Evolutionary conservation across 257 asterid species (phyloP).

Genomic region (Scutellaria galericulata): DNA sequence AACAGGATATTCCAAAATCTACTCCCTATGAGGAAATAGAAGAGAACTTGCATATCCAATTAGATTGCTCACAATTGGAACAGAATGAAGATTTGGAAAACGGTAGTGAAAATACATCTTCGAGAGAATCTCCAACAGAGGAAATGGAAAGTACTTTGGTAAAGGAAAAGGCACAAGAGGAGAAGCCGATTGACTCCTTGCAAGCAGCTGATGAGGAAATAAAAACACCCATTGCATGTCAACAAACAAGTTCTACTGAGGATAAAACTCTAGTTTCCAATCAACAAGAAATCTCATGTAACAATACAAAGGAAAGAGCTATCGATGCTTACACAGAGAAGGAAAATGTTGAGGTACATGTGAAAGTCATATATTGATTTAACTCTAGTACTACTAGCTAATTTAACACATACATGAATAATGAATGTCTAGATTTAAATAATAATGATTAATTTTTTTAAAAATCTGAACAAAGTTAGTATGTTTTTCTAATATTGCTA

Average conservation of each 20-base stretch:
- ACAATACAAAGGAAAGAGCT: conserved; percentile 26
- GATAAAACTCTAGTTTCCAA: conserved; percentile 30
- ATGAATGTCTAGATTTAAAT: too few relatives aligned
- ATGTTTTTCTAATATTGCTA: conserved; percentile 19
- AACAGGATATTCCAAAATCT: conserved; percentile 22
- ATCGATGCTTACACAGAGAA: conserved; percentile 31
- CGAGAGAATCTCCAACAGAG: conserved; percentile 22
- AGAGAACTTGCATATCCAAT: conserved; percentile 11
- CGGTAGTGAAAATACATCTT: conserved; percentile 27
- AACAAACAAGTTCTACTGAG: conserved; percentile 16
- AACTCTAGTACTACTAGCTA: not conserved
- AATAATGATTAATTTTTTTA: too few relatives aligned
- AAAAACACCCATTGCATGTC: conserved; percentile 27
- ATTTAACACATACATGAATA: conserved; percentile 1
- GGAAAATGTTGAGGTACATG: conserved; percentile 31
- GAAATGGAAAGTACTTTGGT: conserved; percentile 7
- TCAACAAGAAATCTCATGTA: conserved; percentile 35
- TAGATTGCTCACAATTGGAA: conserved; percentile 25
- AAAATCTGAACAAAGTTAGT: not conserved
- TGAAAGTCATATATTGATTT: conserved; percentile 8
- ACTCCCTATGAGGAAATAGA: conserved; percentile 21
- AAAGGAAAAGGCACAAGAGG: conserved; percentile 35
- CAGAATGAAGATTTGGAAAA: conserved; percentile 6
- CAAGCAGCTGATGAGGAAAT: conserved; percentile 33
- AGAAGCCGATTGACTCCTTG: conserved; percentile 27